Evolutionary conservation across 2,329 filamentous ascomycete species (phyloP).

Genomic region (Apiospora kogelbergensis): DNA sequence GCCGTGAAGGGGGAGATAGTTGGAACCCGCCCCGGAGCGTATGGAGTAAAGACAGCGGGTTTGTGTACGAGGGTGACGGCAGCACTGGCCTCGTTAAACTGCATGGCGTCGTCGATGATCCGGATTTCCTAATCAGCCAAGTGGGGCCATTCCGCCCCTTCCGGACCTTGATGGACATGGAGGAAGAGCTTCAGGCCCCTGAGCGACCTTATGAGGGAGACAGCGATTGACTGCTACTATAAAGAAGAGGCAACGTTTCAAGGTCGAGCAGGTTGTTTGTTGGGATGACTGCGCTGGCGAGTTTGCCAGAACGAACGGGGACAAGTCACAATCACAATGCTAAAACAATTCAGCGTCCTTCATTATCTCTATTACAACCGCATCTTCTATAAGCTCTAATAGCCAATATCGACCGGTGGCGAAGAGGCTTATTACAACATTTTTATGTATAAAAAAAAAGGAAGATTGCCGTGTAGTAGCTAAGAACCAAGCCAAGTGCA

Average conservation of each 20-base stretch:
- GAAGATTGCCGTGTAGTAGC: neutral
- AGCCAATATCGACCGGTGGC: neutral
- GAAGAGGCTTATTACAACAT: slow-evolving; percentile 2
- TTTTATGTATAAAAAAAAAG: neutral
- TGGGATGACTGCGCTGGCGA: neutral
- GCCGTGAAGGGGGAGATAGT: too few relatives aligned
- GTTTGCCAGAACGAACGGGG: neutral
- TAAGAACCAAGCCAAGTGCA: neutral
- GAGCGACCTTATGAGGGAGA: neutral
- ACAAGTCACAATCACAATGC: neutral
- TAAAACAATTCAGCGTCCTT: neutral
- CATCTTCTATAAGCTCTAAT: slow-evolving; percentile 1
- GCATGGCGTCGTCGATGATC: neutral
- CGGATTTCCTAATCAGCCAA: neutral
- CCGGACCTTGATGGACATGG: neutral
- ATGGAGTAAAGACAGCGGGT: too few relatives aligned
- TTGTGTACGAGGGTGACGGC: neutral
- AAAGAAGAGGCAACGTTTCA: too few relatives aligned
- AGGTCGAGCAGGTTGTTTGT: neutral
- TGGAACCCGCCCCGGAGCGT: too few relatives aligned
- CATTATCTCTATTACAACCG: neutral
- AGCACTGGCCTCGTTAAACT: neutral
- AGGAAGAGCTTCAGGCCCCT: neutral
- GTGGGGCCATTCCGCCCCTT: neutral
- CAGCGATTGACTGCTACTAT: neutral